These are phyloP conservation scores for Penicillium subrubescens DNA, from an alignment of 495 filamentous ascomycete species.

Conservation along the genomic window DNA sequence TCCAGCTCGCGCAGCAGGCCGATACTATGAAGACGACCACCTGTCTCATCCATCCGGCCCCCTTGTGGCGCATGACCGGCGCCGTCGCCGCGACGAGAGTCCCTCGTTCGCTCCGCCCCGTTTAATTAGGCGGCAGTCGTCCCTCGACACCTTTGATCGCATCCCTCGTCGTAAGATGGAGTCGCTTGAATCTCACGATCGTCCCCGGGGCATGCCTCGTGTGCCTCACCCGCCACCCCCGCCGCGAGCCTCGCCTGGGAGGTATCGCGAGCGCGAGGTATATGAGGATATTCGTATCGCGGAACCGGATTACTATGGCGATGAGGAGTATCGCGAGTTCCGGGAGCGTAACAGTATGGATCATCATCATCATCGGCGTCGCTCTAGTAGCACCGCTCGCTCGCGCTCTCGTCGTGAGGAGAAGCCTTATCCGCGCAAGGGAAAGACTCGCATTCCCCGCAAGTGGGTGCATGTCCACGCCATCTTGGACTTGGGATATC, in stretches of 20 bases:
- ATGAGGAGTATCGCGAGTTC: slow-evolving; percentile 65
- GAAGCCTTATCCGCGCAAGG: slow-evolving; percentile 72
- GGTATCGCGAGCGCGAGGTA: slow-evolving; percentile 53
- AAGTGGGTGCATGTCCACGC: slow-evolving; percentile 74
- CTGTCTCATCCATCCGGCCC: slow-evolving; percentile 45
- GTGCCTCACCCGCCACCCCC: slow-evolving; percentile 30
- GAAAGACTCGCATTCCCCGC: slow-evolving; percentile 83
- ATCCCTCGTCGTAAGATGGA: slow-evolving; percentile 60
- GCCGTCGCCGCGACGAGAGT: slow-evolving; percentile 40
- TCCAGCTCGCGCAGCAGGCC: slow-evolving; percentile 49
- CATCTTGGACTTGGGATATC: slow-evolving; percentile 81
- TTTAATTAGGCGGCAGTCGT: slow-evolving; percentile 65
- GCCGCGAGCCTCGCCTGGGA: slow-evolving; percentile 40
- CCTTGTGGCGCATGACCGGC: slow-evolving; percentile 42
- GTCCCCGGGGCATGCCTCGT: slow-evolving; percentile 28
- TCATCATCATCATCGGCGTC: slow-evolving; percentile 35
- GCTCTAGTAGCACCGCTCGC: slow-evolving; percentile 45
- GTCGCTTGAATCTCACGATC: slow-evolving; percentile 49
- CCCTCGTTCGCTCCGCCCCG: slow-evolving; percentile 55
- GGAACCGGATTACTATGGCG: slow-evolving; percentile 66
- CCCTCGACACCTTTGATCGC: slow-evolving; percentile 73
- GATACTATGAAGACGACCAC: slow-evolving; percentile 54
- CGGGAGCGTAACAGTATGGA: slow-evolving; percentile 52
- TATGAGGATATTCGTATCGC: slow-evolving; percentile 68
- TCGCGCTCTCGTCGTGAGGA: slow-evolving; percentile 40